Conservation (phyloP, 768 basidiomycete genomes). For the Panellus pusillus region DNA sequence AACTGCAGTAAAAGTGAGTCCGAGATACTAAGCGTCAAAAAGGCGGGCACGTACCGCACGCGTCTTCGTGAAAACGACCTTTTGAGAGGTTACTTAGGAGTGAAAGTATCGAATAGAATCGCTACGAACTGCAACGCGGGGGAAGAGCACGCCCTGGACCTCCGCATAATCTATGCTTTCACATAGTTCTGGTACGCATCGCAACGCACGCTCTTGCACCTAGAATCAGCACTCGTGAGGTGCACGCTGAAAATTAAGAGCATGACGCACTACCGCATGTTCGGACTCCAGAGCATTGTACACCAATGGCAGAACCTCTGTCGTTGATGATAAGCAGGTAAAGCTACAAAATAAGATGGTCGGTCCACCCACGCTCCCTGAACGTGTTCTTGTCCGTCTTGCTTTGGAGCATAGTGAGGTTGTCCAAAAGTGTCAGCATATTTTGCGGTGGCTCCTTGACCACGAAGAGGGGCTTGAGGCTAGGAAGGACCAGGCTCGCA, state of each 20-base stretch:
- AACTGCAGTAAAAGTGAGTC: conserved; percentile 30
- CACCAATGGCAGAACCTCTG: conserved; percentile 94
- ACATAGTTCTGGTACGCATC: conserved; percentile 81
- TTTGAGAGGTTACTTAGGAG: conserved; percentile 1
- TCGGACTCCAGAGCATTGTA: conserved; percentile 98
- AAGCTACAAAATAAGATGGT: background rate
- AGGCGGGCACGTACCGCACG: conserved; percentile 41
- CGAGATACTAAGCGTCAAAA: too few species aligned
- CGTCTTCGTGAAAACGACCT: conserved; percentile 94
- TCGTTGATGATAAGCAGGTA: conserved; percentile 7
- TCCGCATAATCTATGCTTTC: conserved; percentile 95
- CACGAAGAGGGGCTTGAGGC: conserved; percentile 84
- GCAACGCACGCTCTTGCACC: conserved; percentile 92
- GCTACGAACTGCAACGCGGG: conserved; percentile 81
- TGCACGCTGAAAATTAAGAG: background rate
- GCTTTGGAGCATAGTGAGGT: conserved; percentile 79
- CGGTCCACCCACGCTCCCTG: conserved; percentile 70
- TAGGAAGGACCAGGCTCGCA: conserved; percentile 76
- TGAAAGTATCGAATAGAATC: background rate
- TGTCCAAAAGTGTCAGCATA: conserved; percentile 91
- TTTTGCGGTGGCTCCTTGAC: conserved; percentile 97
- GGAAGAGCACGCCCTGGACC: conserved; percentile 86
- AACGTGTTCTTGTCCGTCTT: conserved; percentile 89
- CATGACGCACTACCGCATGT: conserved; percentile 61
- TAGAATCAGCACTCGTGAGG: conserved; percentile 28